Evolutionary conservation across 768 basidiomycete genomes (phyloP), one percentile per base, ranked within the genome.

Genomic region (Trametes sanguinea): DNA sequence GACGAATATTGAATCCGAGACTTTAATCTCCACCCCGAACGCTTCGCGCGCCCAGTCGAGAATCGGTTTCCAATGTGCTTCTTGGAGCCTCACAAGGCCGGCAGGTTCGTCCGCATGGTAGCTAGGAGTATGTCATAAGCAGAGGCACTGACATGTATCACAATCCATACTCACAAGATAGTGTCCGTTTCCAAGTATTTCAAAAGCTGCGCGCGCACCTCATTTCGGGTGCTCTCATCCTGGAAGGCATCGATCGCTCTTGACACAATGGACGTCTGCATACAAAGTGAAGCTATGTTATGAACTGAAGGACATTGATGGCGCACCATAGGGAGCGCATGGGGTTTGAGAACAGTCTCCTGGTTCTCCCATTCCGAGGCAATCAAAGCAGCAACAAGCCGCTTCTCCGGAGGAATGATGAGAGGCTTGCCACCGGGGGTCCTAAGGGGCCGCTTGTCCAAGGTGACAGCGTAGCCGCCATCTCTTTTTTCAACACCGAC

Each of bases 361-460:
- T 98, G 96, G 69, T 89, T 90, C 69, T 99, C 95, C 97, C 97
- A 99, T 77, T 99, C 97, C 58, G 90, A 83, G 17, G 95, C 97
- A 68, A 98, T 87, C 59, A 97, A 81, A 1, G 92, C 80, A 1
- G 95, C 94, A 22, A 91, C 80, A 32, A 95, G 76, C 44, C 81
- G 72, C 71, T 92, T 92, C 63, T 83, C 78, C 51, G 76, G 74
- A 0, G 95, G 95, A 13, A 98, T 68, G 39, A 87, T 71, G 33
- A 99, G 76, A 3, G 80, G 81, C 47, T 88, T 85, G n/a, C 95
- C 95, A 0, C 79, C 82, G 0, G 95, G 94, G 11, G 96, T 98
- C 74, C 92, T 96, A 60, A 99, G 80, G 1, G 90, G 79, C 39
- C 93, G 85, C 66, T 83, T 83, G 77, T 97, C 95, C 53, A 98